Evolutionary conservation across 2,329 filamentous ascomycete genomes (phyloP).

Genomic region (Phialophora verrucosa): DNA sequence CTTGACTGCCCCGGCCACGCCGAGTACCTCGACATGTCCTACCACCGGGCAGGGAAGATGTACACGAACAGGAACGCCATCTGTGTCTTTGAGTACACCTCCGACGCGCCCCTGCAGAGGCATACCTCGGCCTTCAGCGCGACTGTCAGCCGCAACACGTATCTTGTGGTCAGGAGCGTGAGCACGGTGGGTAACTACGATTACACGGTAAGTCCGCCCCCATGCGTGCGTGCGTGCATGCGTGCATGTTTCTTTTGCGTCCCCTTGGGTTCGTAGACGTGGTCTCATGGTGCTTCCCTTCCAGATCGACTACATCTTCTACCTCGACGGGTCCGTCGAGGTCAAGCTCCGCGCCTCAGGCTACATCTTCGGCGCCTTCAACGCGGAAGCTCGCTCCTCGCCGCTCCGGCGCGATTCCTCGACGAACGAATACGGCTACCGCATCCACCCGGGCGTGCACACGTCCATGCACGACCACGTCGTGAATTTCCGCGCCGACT

Average conservation of each 20-base stretch:
- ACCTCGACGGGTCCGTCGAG: slow-evolving; percentile 58
- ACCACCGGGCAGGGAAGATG: slow-evolving; percentile 37
- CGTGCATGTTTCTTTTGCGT: background rate
- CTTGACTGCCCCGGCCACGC: slow-evolving; percentile 43
- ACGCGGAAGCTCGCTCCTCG: slow-evolving; percentile 26
- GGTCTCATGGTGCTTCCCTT: background rate
- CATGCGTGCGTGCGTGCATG: background rate
- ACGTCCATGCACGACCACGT: slow-evolving; percentile 49
- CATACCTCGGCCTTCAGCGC: slow-evolving; percentile 42
- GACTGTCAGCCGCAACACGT: slow-evolving; percentile 45
- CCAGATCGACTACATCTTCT: slow-evolving; percentile 58
- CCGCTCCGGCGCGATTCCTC: slow-evolving; percentile 33
- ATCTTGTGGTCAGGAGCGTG: slow-evolving; percentile 54
- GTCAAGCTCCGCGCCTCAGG: slow-evolving; percentile 56
- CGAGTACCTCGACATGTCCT: slow-evolving; percentile 39
- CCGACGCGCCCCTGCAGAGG: slow-evolving; percentile 44
- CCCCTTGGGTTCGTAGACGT: background rate
- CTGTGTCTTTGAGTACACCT: slow-evolving; percentile 39
- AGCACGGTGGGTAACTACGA: slow-evolving; percentile 63
- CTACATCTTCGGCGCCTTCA: slow-evolving; percentile 42
- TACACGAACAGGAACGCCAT: slow-evolving; percentile 45
- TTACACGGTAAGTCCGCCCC: slow-evolving; percentile 43
- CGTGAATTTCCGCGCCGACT: slow-evolving; percentile 47
- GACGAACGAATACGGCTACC: slow-evolving; percentile 46
- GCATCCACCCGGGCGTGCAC: slow-evolving; percentile 44